phyloP scores from a whole-genome alignment of 2,329 filamentous ascomycete genomes.

The Phoma sp. region DNA sequence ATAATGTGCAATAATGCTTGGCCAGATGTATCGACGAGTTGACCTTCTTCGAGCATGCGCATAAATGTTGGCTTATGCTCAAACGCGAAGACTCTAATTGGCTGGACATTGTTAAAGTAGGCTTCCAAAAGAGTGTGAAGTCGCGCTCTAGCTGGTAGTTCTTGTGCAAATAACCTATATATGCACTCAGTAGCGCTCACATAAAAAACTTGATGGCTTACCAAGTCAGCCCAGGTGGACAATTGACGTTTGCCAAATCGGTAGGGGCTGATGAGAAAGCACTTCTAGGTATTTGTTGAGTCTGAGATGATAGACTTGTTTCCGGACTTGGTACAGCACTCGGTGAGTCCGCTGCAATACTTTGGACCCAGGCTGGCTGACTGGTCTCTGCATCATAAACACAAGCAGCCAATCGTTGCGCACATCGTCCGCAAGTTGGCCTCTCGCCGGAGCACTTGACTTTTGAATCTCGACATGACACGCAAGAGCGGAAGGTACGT shows the following conservation, averaged over 20 bases:
- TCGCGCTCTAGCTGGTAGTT: conserved; percentile 31
- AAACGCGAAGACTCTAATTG: conserved; percentile 36
- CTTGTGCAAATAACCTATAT: conserved; percentile 31
- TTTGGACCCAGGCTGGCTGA: conserved; percentile 42
- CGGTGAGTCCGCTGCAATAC: conserved; percentile 22
- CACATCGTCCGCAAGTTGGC: conserved; percentile 37
- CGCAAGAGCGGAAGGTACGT: conserved; percentile 40
- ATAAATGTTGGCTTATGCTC: conserved; percentile 43
- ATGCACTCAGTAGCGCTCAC: neutral
- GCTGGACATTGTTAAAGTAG: conserved; percentile 42
- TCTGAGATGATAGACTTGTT: conserved; percentile 19
- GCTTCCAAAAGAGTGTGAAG: conserved; percentile 37
- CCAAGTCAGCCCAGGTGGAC: conserved; percentile 33
- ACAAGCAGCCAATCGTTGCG: conserved; percentile 32
- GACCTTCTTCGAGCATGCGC: conserved; percentile 41
- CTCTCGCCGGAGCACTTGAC: conserved; percentile 43
- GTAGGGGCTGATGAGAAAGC: conserved; percentile 19
- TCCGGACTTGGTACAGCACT: conserved; percentile 17
- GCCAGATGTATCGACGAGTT: conserved; percentile 35
- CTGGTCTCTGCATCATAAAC: conserved; percentile 37
- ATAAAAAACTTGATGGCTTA: neutral
- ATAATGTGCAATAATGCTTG: conserved; percentile 42
- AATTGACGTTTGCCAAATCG: conserved; percentile 21
- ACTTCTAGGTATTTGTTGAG: conserved; percentile 20
- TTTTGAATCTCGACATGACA: conserved; percentile 39